These are phyloP conservation scores for Coniochaeta hoffmannii DNA, from an alignment of 2,329 filamentous ascomycete species.

Conservation along the genomic window DNA sequence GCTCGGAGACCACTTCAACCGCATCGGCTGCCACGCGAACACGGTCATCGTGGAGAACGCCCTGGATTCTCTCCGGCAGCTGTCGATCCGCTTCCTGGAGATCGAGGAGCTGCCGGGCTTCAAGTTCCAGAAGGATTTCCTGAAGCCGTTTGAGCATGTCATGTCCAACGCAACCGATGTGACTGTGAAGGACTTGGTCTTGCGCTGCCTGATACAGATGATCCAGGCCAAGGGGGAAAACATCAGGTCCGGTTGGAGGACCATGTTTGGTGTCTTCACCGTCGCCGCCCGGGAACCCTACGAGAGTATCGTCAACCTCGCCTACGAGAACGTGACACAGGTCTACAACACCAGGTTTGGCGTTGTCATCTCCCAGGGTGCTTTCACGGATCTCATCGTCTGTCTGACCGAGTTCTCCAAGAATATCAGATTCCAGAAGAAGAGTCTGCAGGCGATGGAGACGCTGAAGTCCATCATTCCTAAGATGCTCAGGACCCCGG, in stretches of 20 bases:
- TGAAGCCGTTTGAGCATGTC: slow-evolving; percentile 97
- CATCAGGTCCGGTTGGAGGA: slow-evolving; percentile 95
- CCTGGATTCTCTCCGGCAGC: slow-evolving; percentile 85
- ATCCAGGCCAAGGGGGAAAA: slow-evolving; percentile 95
- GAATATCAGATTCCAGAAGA: slow-evolving; percentile 97
- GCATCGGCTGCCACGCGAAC: slow-evolving; percentile 93
- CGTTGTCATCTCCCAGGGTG: slow-evolving; percentile 90
- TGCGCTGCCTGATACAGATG: slow-evolving; percentile 97
- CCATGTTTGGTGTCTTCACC: slow-evolving; percentile 98
- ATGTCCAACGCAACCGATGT: slow-evolving; percentile 88
- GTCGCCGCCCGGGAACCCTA: slow-evolving; percentile 89
- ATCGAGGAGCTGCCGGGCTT: slow-evolving; percentile 96
- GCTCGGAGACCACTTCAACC: slow-evolving; percentile 96
- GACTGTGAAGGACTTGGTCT: slow-evolving; percentile 93
- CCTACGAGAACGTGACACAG: slow-evolving; percentile 92
- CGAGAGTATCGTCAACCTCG: slow-evolving; percentile 91
- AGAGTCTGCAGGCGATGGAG: slow-evolving; percentile 93
- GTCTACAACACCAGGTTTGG: slow-evolving; percentile 95
- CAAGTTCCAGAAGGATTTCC: slow-evolving; percentile 99
- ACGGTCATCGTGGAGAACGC: slow-evolving; percentile 97
- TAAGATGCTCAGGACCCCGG: slow-evolving; percentile 90
- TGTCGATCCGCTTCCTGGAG: slow-evolving; percentile 99
- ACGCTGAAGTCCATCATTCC: slow-evolving; percentile 88
- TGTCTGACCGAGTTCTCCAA: slow-evolving; percentile 98
- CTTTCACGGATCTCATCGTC: slow-evolving; percentile 92